Percentiles rank a stretch among this genome's conserved stretches.
Evolutionary conservation across 1,284 basidiomycete species (phyloP).

Genomic region (Cryptococcus jaspeensis): DNA sequence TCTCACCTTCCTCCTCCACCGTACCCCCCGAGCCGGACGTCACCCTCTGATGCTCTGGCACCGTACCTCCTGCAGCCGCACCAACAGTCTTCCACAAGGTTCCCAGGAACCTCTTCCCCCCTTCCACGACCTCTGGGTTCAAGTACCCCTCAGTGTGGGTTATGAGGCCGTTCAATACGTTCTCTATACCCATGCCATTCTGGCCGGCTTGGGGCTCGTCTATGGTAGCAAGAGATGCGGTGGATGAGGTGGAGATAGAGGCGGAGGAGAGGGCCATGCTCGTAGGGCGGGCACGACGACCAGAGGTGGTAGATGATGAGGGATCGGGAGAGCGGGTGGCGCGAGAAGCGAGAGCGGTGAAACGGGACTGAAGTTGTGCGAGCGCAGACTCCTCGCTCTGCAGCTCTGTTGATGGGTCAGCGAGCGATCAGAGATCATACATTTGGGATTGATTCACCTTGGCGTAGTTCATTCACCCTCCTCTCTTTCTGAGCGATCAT

Average conservation of each 20-base stretch:
- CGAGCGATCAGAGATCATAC: background rate
- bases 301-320: background rate
- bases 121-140: slow-evolving; percentile 25
- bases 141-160: slow-evolving; percentile 19
- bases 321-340: slow-evolving; percentile 13
- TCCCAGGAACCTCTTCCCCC: slow-evolving; percentile 43
- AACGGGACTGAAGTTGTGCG: slow-evolving; percentile 32
- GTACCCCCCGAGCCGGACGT: background rate
- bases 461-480: slow-evolving; percentile 39
- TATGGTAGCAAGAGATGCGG: background rate
- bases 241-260: slow-evolving; percentile 4
- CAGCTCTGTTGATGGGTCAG: slow-evolving; percentile 27
- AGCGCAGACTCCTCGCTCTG: slow-evolving; percentile 37
- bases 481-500: slow-evolving; percentile 43
- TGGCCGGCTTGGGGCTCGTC: background rate
- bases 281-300: slow-evolving; percentile 6
- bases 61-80: slow-evolving; percentile 41
- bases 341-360: slow-evolving; percentile 35
- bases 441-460: slow-evolving; percentile 25
- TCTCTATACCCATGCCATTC: slow-evolving; percentile 3
- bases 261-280: slow-evolving; percentile 16
- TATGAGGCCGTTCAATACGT: slow-evolving; percentile 9
- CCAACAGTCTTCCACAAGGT: slow-evolving; percentile 42
- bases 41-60: slow-evolving; percentile 20
- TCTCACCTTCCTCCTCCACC: background rate